phyloP scores from a whole-genome alignment of 495 filamentous ascomycete genomes.

The Aspergillus bertholletiae region DNA sequence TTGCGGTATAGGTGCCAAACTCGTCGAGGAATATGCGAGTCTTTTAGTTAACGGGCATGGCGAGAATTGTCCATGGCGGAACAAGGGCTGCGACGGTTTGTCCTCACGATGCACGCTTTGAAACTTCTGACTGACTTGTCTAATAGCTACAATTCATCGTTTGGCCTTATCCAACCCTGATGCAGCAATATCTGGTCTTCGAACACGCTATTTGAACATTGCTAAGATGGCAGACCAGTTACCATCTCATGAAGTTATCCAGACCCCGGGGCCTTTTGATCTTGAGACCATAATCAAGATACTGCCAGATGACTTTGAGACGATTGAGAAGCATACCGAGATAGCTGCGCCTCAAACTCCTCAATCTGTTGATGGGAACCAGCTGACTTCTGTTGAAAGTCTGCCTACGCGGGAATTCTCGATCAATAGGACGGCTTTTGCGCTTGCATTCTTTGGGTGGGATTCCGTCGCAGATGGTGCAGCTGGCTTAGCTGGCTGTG shows the following conservation, averaged over 20 bases:
- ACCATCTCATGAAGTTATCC: conserved; percentile 46
- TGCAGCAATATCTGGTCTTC: conserved; percentile 51
- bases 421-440: conserved; percentile 64
- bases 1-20: conserved; percentile 35
- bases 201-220: conserved; percentile 57
- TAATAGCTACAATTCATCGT: conserved; percentile 49
- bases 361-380: conserved; percentile 1
- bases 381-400: conserved; percentile 6
- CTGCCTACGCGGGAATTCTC: conserved; percentile 11
- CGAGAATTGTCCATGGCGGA: conserved; percentile 84
- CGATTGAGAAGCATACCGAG: conserved; percentile 15
- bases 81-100: conserved; percentile 77
- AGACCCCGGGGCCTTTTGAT: conserved; percentile 38
- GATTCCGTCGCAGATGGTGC: conserved; percentile 62
- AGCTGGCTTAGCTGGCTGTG: conserved; percentile 70
- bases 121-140: conserved; percentile 4
- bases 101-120: background rate
- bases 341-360: conserved; percentile 7
- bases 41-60: conserved; percentile 73
- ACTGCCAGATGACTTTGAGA: conserved; percentile 29
- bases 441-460: conserved; percentile 85
- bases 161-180: conserved; percentile 55
- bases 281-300: conserved; percentile 29
- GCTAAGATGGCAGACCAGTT: conserved; percentile 46
- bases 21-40: conserved; percentile 74